Percentiles rank a stretch among this genome's conserved stretches.
These are phyloP conservation scores for Puccinia brachypodii DNA, from an alignment of 1,284 basidiomycete genomes.

Conservation along the genomic window DNA sequence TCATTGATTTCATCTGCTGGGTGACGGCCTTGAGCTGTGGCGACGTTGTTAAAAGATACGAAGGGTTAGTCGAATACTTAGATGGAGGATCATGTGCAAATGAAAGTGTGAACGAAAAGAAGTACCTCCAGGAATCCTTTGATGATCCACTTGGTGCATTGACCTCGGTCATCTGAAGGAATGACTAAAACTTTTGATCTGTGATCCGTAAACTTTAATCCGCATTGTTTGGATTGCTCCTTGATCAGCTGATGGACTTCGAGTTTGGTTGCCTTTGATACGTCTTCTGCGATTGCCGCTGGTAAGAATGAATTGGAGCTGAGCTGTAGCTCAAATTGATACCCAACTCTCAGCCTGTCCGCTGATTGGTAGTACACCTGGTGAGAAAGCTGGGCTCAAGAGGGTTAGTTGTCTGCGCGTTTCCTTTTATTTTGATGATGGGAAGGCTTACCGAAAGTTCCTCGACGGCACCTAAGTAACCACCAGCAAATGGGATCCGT, in stretches of 20 bases:
- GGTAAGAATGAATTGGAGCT: conserved; percentile 13
- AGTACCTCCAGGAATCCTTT: conserved; percentile 35
- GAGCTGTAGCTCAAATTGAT: conserved; percentile 23
- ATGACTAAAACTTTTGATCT: conserved; percentile 21
- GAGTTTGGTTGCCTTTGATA: conserved; percentile 23
- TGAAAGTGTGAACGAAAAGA: background rate
- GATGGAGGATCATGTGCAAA: background rate
- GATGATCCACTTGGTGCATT: conserved; percentile 15
- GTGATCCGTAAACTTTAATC: conserved; percentile 15
- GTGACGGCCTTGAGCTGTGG: background rate
- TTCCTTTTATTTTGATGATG: background rate
- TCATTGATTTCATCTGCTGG: conserved; percentile 26
- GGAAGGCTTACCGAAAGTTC: conserved; percentile 21
- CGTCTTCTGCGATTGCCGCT: conserved; percentile 2
- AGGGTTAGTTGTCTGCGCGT: background rate
- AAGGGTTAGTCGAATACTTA: background rate
- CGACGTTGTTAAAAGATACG: too few species aligned
- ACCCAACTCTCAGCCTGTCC: conserved; percentile 21
- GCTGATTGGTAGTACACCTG: conserved; percentile 29
- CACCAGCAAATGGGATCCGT: background rate
- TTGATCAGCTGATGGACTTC: conserved; percentile 17
- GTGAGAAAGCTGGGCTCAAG: conserved; percentile 13
- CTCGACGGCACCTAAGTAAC: conserved; percentile 17
- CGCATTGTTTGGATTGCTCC: conserved; percentile 15
- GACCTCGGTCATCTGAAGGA: background rate